These are phyloP conservation scores for Kodamaea nitidulidarum DNA, from an alignment of 805 yeast species.

Conservation along the genomic window DNA sequence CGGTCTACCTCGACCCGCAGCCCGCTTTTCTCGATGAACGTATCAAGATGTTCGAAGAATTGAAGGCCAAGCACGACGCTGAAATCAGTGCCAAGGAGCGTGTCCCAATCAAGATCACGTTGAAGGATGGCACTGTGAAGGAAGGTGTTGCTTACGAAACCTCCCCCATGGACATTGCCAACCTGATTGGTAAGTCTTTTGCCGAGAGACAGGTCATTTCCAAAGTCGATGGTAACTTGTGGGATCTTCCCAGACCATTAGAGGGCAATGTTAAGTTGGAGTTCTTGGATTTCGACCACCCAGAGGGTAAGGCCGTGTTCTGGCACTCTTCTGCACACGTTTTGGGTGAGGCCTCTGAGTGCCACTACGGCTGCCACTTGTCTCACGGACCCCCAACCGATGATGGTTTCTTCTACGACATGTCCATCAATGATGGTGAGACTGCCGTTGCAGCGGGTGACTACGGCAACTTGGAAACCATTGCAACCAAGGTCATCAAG, in stretches of 20 bases:
- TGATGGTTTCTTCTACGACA: conserved; percentile 97
- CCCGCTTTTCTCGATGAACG: conserved; percentile 84
- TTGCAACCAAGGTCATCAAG: conserved; percentile 85
- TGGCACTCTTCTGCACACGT: conserved; percentile 99
- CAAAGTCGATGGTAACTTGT: conserved; percentile 75
- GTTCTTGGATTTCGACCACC: conserved; percentile 84
- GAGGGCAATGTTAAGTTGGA: conserved; percentile 69
- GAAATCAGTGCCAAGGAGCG: conserved; percentile 59
- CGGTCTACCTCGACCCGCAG: conserved; percentile 59
- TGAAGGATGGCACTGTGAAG: conserved; percentile 80
- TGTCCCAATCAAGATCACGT: conserved; percentile 64
- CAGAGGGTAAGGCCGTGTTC: conserved; percentile 93
- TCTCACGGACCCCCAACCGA: conserved; percentile 91
- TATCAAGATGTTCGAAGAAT: conserved; percentile 69
- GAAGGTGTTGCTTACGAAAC: conserved; percentile 87
- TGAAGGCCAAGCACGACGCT: conserved; percentile 74
- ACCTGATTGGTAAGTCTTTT: conserved; percentile 78
- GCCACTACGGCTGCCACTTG: conserved; percentile 91
- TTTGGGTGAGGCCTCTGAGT: conserved; percentile 96
- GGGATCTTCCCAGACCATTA: conserved; percentile 95
- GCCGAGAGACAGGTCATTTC: conserved; percentile 87
- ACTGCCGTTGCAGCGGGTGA: conserved; percentile 75
- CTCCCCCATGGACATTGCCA: conserved; percentile 82
- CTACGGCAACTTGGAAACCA: conserved; percentile 77
- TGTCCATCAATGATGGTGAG: conserved; percentile 72